These are phyloP conservation scores for Intubia oerlemansii DNA, from an alignment of 2,329 filamentous ascomycete species.

Conservation along the genomic window DNA sequence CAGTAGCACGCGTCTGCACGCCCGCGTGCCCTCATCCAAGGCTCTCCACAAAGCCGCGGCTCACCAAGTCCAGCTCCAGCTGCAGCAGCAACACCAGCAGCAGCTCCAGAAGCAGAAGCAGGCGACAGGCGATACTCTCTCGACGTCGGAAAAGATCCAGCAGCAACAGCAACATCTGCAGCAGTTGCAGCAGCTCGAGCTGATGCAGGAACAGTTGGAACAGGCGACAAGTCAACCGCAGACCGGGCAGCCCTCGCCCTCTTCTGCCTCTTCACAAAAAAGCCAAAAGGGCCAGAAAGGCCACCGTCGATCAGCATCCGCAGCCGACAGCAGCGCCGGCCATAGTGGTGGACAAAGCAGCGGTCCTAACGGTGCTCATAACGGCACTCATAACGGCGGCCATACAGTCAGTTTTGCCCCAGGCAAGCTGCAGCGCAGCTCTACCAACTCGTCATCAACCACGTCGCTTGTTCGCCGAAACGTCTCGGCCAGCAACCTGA, in stretches of 20 bases:
- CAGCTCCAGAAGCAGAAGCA: conserved; percentile 2
- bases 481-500: conserved; percentile 30
- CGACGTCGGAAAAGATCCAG: conserved; percentile 7
- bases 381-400: too few species aligned
- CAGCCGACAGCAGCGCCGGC: conserved; percentile 8
- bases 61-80: conserved; percentile 6
- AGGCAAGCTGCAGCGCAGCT: conserved; percentile 17
- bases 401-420: too few species aligned
- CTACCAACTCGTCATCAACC: conserved; percentile 19
- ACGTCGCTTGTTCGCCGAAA: conserved; percentile 32
- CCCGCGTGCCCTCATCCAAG: conserved; percentile 30
- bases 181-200: conserved; percentile 3
- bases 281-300: too few species aligned
- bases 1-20: conserved; percentile 22
- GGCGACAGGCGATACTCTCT: not conserved
- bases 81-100: conserved; percentile 2
- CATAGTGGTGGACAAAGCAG: too few species aligned
- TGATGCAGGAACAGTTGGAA: too few species aligned
- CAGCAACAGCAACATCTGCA: conserved; percentile 2
- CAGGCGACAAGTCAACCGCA: too few species aligned
- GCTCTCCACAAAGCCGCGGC: conserved; percentile 20
- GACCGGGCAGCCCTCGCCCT: too few species aligned
- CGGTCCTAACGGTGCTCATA: too few species aligned
- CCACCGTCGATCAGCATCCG: too few species aligned
- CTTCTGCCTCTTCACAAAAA: too few species aligned